A percentile compares a stretch with the other conserved stretches of the same genome.
These are phyloP conservation scores for Vaccinium corymbosum DNA, from an alignment of 148 eudicot genomes.

Conservation along the genomic window DNA sequence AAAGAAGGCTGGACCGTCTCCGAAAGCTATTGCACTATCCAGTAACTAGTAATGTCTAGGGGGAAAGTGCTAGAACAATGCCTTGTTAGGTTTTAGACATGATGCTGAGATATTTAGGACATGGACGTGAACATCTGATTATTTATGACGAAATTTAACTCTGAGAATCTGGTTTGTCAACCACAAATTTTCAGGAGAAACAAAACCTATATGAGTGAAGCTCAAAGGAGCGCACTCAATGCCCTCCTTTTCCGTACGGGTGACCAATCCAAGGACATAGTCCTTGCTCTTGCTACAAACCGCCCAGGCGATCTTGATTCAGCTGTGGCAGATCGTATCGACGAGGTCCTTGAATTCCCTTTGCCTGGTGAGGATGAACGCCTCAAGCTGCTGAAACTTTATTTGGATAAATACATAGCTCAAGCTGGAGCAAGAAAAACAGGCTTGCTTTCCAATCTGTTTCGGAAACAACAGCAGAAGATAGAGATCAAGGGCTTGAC, in stretches of 20 bases:
- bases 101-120: background rate
- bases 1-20: background rate
- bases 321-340: constrained; percentile 94
- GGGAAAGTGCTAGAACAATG: background rate
- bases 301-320: constrained; percentile 99
- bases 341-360: constrained; percentile 94
- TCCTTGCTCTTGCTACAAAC: constrained; percentile 93
- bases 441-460: constrained; percentile 51
- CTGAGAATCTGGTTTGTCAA: constrained; percentile 5
- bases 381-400: constrained; percentile 72
- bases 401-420: constrained; percentile 87
- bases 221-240: constrained; percentile 96
- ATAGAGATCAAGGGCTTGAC: constrained; percentile 79
- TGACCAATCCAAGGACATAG: constrained; percentile 97
- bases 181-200: constrained; percentile 62
- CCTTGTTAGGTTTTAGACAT: background rate
- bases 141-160: background rate
- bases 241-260: constrained; percentile 96
- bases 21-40: background rate
- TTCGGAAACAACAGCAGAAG: constrained; percentile 65
- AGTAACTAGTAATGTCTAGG: background rate
- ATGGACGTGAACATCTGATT: background rate
- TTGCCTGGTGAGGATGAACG: constrained; percentile 94
- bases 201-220: constrained; percentile 99
- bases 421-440: constrained; percentile 70